Percentiles rank a stretch among this genome's conserved stretches.
These are phyloP conservation scores for Aspergillus diversus DNA, from an alignment of 495 filamentous ascomycete genomes.

Conservation along the genomic window DNA sequence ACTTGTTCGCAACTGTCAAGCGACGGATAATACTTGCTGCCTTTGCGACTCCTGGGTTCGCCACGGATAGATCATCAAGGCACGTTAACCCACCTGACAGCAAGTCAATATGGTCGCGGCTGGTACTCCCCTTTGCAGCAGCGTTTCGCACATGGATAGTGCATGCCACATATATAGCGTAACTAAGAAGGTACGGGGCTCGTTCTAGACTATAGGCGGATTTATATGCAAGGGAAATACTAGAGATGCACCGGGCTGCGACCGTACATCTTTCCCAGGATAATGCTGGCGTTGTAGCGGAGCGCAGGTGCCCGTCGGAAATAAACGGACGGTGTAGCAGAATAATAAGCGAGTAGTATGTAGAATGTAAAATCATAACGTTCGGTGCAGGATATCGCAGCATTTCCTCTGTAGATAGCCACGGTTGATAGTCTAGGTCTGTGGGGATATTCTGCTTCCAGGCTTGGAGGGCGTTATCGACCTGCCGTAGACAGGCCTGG, in stretches of 20 bases:
- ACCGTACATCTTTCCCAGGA: slow-evolving; percentile 28
- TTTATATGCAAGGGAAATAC: slow-evolving; percentile 20
- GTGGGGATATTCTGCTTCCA: too few species aligned
- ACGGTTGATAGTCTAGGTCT: too few species aligned
- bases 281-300: slow-evolving; percentile 20
- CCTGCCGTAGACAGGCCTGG: too few species aligned
- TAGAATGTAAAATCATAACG: slow-evolving; percentile 22
- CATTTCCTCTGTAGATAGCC: neutral
- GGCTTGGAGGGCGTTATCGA: too few species aligned
- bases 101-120: neutral
- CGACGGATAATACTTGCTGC: too few species aligned
- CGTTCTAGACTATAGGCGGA: slow-evolving; percentile 21
- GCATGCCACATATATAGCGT: slow-evolving; percentile 21
- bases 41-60: too few species aligned
- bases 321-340: slow-evolving; percentile 33
- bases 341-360: slow-evolving; percentile 29
- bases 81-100: neutral
- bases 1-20: too few species aligned
- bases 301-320: slow-evolving; percentile 27
- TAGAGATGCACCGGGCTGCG: slow-evolving; percentile 29
- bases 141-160: too few species aligned
- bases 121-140: too few species aligned
- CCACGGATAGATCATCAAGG: too few species aligned
- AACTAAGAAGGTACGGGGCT: slow-evolving; percentile 30
- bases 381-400: slow-evolving; percentile 23